Base-by-base conservation (phyloP, 768 basidiomycete genomes). In the Lanmaoa pseudosensibilis region DNA sequence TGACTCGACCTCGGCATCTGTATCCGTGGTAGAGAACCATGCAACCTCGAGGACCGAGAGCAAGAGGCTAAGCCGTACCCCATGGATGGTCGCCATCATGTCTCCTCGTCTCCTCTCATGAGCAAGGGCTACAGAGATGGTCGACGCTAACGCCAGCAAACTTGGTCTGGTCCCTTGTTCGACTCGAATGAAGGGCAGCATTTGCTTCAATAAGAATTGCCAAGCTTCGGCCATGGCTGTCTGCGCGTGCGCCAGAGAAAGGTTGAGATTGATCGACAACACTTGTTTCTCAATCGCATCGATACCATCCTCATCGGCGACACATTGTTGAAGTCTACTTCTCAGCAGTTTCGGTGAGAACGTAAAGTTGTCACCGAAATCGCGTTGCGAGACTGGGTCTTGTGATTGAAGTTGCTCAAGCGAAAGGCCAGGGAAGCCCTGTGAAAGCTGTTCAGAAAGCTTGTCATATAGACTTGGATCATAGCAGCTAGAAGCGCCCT, bases 31-130 rank as follows among this genome's bases (percentile, higher is more conserved):
- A 2, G 83, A 83, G 66, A 90, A 90, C 85, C 92, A 90, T 0
- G 83, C 84, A 4, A 89, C 79, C 62, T 97, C 90, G n/a, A 94
- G 76, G 48, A 95, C 69, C 0, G 87, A 81, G 23, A 93, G 78
- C 2, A 97, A 77, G 2, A 96, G 77, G 4, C 83, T 80, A 23
- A 98, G 73, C 33, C 92, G 80, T 23, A 87, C 83, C 2, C 83
- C 81, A 60, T 98, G 93, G 16, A 94, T 85, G 1, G 82, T 81
- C 0, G 87, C 79, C 84, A 94, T 90, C 82, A 94, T 88, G 55
- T 93, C 88, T 0, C 94, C 94, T 5, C 76, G 78, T 34, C 92
- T 81, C 38, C 72, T 77, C 72, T 95, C 94, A 19, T 69, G 69
- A 0, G 89, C 82, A 30, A 94, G 81, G 44, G 80, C 81, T 23